Evolutionary conservation across 306 rosid genomes (phyloP), one percentile per base, ranked within the genome.

Genomic region (Calophaca sinica): DNA sequence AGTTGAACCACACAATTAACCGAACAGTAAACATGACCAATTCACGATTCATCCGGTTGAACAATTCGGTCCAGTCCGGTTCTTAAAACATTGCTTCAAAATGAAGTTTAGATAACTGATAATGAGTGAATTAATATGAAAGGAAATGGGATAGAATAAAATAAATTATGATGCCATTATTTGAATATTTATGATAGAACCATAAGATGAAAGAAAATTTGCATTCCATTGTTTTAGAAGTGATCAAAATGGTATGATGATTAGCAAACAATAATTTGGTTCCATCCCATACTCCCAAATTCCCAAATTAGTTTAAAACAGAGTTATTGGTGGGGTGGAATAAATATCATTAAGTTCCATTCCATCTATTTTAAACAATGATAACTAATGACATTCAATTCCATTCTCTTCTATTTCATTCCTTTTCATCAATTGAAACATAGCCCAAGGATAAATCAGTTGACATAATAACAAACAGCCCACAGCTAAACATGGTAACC

Each of bases 361-460:
- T 51, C 57, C 73, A 65, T 20, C 26, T 20, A 11, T 10, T 29
- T 32, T 72, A 45, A 72, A n/a, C 44, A 32, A 48, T 48, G 70
- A 41, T 5, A 58, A 75, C 64, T 49, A 29, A 54, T 65, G 48
- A 5, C 70, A 57, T 46, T 58, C 45, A 46, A 58, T 46, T 45
- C 62, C 49, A 55, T 55, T 52, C 6, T 53, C 51, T 32, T 68
- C 44, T 58, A 68, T 59, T 48, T 54, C 67, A 64, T 64, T 50
- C 51, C 4, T 29, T 55, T 68, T 20, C 69, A 48, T 5, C 53
- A 58, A 42, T 38, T 58, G 76, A 68, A 44, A 81, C 58, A 38
- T 12, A 69, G 7, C 44, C 35, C 45, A 5, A 33, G 61, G 52
- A 26, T 33, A 35, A 28, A 48, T 46, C 57, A 54, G 46, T 29